phyloP scores from a whole-genome alignment of 1,284 basidiomycete species.

The Leccinum fallax region DNA sequence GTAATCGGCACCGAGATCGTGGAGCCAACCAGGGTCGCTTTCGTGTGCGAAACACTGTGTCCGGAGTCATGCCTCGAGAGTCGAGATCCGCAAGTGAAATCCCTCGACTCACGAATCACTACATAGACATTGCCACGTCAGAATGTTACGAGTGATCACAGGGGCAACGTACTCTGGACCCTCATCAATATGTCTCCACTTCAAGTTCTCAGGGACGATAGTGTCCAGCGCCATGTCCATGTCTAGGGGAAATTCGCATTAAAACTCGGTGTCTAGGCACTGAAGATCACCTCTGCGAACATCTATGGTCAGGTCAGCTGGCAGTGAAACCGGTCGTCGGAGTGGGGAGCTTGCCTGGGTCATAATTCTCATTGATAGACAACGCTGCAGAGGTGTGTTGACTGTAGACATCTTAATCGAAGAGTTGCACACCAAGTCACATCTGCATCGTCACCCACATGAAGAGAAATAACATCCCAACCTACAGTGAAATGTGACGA shows the following conservation, averaged over 20 bases:
- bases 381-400: conserved; percentile 91
- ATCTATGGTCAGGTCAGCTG: conserved; percentile 42
- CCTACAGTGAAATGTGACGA: conserved; percentile 39
- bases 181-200: conserved; percentile 90
- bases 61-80: not conserved
- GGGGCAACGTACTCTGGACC: conserved; percentile 70
- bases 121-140: conserved; percentile 12
- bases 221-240: conserved; percentile 87
- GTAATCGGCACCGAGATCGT: conserved; percentile 87
- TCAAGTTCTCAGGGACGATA: conserved; percentile 85
- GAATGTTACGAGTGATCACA: conserved; percentile 27
- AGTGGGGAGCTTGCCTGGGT: conserved; percentile 40
- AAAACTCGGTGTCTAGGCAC: not conserved
- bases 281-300: conserved; percentile 52
- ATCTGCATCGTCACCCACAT: conserved; percentile 50
- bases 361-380: conserved; percentile 87
- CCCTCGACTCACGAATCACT: conserved; percentile 68
- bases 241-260: conserved; percentile 44
- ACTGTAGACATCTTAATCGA: conserved; percentile 41
- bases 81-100: not conserved
- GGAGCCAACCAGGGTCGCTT: conserved; percentile 81
- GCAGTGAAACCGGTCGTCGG: not conserved
- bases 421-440: not conserved
- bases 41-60: conserved; percentile 81
- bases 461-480: conserved; percentile 76